Base-by-base conservation (phyloP, 2,329 filamentous ascomycete genomes). In the Ceratocystis eucalypticola region DNA sequence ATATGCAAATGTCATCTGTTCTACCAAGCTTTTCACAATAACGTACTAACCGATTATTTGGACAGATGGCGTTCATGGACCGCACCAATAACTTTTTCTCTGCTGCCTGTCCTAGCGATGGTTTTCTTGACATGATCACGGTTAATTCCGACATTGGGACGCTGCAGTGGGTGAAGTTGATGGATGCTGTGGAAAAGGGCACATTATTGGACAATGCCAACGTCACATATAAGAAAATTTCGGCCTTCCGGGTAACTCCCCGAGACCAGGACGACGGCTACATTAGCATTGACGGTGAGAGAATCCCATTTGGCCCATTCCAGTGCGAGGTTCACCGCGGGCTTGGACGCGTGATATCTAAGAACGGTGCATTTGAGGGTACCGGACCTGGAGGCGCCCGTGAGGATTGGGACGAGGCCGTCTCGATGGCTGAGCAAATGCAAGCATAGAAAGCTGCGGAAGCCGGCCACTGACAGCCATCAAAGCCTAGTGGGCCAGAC, bases 281-380 rank as follows among this genome's bases (percentile, higher is more conserved):
- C 74, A 95, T 99, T 74, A 95, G 91, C 74, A 91, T 99, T 70
- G 94, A 97, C 72, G 94, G 94, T 46, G 94, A 99, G 76, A 82
- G 83, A 65, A 80, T 96, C 2, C 88, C 91, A 0, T 97, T 96
- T 74, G 87, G 87, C 71, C 88, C 90, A 0, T 95, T 96, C 73
- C 94, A 99, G 77, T 90, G 87, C 1, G 94, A 99, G 76, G 81
- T 96, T 5, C 91, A 96, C 74, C 82, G 79, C 64, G 88, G 88
- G 0, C 78, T 99, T 28, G 94, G 90, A 0, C 90, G 88, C 3
- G 88, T 93, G n/a, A 78, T 97, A 69, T 90, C 89, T 62, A 90
- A 88, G 76, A 84, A 80, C 33, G 88, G 85, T 68, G 76, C 82
- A 66, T 96, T 91, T 74, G 91, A 96, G 72, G 79, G 80, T 0